phyloP scores from a whole-genome alignment of 192 early-diverging fungal species.

The Coemansia sp. region DNA sequence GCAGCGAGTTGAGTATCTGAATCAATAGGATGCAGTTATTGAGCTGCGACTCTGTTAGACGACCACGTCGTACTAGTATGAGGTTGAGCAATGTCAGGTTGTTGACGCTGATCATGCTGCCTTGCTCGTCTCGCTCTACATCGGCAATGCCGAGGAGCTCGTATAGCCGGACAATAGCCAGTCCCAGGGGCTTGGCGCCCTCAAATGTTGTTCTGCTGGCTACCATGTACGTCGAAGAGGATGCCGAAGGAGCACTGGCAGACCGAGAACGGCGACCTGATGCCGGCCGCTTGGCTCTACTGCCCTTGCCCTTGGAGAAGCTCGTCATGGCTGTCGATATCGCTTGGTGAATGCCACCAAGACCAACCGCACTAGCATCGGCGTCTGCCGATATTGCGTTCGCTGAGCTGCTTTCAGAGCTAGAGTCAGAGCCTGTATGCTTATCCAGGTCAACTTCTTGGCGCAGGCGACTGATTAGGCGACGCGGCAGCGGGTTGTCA shows the following conservation, averaged over 20 bases:
- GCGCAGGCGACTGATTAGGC: constrained; percentile 13
- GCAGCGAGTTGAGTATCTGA: constrained; percentile 63
- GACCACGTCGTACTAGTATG: constrained; percentile 76
- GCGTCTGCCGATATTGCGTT: background rate
- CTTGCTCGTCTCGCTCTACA: constrained; percentile 36
- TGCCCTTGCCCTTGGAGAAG: constrained; percentile 41
- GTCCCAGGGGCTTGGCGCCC: constrained; percentile 32
- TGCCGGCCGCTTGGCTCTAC: background rate
- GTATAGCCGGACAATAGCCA: constrained; percentile 28
- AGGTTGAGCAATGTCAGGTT: constrained; percentile 95
- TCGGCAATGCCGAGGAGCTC: constrained; percentile 29
- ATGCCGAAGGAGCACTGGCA: constrained; percentile 1
- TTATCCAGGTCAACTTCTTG: constrained; percentile 13
- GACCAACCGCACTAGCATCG: background rate
- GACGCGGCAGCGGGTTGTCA: constrained; percentile 20
- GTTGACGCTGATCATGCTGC: constrained; percentile 63
- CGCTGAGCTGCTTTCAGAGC: background rate
- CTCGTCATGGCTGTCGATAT: constrained; percentile 47
- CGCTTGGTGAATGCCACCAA: constrained; percentile 11
- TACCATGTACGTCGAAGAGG: constrained; percentile 27
- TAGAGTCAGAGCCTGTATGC: constrained; percentile 13
- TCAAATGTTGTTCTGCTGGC: constrained; percentile 40
- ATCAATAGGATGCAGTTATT: constrained; percentile 61
- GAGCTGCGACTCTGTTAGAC: constrained; percentile 68
- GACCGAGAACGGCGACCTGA: constrained; percentile 9